Base-by-base conservation (phyloP, 768 basidiomycete genomes). In the Russula lepida region DNA sequence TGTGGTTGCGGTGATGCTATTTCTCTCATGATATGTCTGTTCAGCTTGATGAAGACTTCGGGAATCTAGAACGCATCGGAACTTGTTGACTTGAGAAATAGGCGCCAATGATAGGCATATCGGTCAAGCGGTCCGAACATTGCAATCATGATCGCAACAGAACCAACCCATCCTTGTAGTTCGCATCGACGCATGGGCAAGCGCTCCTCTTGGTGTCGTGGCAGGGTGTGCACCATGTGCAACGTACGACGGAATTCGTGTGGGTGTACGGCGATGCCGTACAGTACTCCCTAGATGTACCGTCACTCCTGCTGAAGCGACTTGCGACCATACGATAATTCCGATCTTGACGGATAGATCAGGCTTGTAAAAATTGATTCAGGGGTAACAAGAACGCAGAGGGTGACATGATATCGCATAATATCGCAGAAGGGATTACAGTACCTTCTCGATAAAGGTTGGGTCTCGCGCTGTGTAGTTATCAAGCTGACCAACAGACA, bases 291-390 rank as follows among this genome's bases (percentile, higher is more conserved):
- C n/a, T n/a, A n/a, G n/a, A 74, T n/a, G 21, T 93, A 17, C 93
- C 94, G 0, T 71, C 79, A 21, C 70, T 78, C 0, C 80, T 97
- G 1, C 71, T 97, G 27, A 81, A 88, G 15, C 94, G 95, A 69
- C 82, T 92, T 1, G 84, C 84, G 25, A 70, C 71, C 76, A 84
- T 54, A 91, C 97, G 86, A 94, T 97, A 74, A 15, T 15, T 89
- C 95, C 94, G 1, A 85, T 95, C 12, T 93, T 92, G 1, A 41
- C 35, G 13, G 66, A 65, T 13, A 84, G 89, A 60, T 72, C 81
- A 11, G 39, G 5, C 3, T 3, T 41, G 41, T 41, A 13, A 66
- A 66, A 67, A 19, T 19, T 30, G 27, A 28, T 19, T 68, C 35
- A 84, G 21, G 75, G 35, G 95, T 13, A 90, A 94, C 69, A 95